phyloP scores from a whole-genome alignment of 2,329 filamentous ascomycete genomes.

The Trichoderma polysporum region DNA sequence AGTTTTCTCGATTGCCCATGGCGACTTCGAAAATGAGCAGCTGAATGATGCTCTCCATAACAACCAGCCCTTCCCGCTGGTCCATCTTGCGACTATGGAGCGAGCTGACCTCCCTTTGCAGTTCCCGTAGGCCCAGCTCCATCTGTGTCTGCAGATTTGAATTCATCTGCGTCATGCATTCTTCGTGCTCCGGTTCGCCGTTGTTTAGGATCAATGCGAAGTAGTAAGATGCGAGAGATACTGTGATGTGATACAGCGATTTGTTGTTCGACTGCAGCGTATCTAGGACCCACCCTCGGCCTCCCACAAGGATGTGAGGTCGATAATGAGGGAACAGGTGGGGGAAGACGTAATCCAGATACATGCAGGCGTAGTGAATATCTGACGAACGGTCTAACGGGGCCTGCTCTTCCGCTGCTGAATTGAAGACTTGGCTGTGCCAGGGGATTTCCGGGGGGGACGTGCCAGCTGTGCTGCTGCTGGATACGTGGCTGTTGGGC shows the following conservation, averaged over 20 bases:
- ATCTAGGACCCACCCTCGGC: constrained; percentile 60
- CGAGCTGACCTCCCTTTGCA: constrained; percentile 43
- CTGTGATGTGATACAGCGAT: constrained; percentile 55
- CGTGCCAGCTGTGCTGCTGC: constrained; percentile 23
- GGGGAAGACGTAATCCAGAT: constrained; percentile 62
- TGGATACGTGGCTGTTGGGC: constrained; percentile 20
- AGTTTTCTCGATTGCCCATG: constrained; percentile 47
- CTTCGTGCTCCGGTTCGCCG: constrained; percentile 34
- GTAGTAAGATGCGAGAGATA: constrained; percentile 59
- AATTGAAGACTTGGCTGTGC: constrained; percentile 33
- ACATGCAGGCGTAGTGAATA: constrained; percentile 53
- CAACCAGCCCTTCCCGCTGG: constrained; percentile 34
- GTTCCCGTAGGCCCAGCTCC: constrained; percentile 44
- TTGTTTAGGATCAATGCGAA: constrained; percentile 47
- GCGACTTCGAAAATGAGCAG: constrained; percentile 54
- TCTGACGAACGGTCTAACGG: constrained; percentile 32
- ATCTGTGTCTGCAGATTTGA: constrained; percentile 45
- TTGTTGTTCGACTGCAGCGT: constrained; percentile 58
- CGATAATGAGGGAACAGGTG: constrained; percentile 64
- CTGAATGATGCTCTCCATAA: constrained; percentile 53
- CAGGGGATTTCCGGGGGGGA: constrained; percentile 36
- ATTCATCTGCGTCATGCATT: constrained; percentile 38
- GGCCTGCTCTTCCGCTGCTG: constrained; percentile 26
- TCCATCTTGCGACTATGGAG: constrained; percentile 35
- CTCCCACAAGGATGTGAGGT: constrained; percentile 55